Conservation (phyloP, 2,329 filamentous ascomycete species). For the Trichoderma afroharzianum region DNA sequence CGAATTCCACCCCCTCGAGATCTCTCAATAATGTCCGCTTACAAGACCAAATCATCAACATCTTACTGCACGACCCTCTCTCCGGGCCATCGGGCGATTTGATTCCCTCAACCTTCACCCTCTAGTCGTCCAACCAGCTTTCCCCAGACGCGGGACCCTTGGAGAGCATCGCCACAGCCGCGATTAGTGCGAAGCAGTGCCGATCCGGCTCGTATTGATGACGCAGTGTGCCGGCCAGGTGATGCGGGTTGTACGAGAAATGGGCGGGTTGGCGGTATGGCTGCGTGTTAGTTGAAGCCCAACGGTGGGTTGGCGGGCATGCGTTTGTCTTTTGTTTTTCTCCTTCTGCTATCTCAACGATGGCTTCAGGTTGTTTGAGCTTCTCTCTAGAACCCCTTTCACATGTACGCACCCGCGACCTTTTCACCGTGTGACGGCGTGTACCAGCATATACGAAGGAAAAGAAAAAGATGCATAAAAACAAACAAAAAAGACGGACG, state of each 20-base stretch:
- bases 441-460: constrained; percentile 13
- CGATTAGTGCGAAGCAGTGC: constrained; percentile 1
- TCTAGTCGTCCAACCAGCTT: not conserved
- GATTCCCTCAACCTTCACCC: not conserved
- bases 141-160: not conserved
- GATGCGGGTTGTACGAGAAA: constrained; percentile 13
- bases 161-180: constrained; percentile 13
- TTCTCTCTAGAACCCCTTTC: not conserved
- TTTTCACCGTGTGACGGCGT: not conserved
- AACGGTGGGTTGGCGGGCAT: not conserved
- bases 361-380: not conserved
- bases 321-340: not conserved
- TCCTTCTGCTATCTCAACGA: not conserved
- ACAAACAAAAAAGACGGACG: not conserved
- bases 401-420: not conserved
- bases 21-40: not conserved
- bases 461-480: not conserved
- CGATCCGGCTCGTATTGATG: constrained; percentile 19
- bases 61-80: not conserved
- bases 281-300: constrained; percentile 3
- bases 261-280: not conserved
- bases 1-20: not conserved
- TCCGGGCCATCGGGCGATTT: constrained; percentile 8
- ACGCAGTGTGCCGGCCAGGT: constrained; percentile 15
- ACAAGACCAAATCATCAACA: not conserved